Conservation (phyloP, 192 early-diverging fungal genomes). For the Umbelopsis sp. region DNA sequence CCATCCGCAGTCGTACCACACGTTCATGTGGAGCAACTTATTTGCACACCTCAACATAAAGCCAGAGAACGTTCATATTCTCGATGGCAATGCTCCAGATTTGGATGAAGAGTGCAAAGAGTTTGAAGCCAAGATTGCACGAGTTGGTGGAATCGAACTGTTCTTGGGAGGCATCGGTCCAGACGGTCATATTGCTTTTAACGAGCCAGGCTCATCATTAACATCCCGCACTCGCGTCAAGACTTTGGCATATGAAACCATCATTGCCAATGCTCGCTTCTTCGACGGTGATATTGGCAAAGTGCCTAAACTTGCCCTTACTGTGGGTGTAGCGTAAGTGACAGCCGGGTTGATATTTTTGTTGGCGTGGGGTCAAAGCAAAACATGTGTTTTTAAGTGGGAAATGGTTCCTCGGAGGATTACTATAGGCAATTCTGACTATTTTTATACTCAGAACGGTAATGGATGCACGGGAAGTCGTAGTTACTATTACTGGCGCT, state of each 20-base stretch:
- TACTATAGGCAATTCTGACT: conserved; percentile 6
- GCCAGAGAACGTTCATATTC: conserved; percentile 81
- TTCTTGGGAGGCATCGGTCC: conserved; percentile 88
- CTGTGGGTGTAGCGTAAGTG: conserved; percentile 75
- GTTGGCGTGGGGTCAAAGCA: too few species aligned
- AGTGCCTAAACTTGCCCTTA: conserved; percentile 83
- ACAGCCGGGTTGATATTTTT: neutral
- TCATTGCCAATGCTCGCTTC: conserved; percentile 84
- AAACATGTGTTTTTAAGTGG: neutral
- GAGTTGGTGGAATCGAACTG: conserved; percentile 82
- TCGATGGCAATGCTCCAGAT: conserved; percentile 81
- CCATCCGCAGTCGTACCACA: conserved; percentile 86
- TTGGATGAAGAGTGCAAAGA: conserved; percentile 75
- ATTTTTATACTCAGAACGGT: conserved; percentile 60
- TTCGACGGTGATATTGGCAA: conserved; percentile 81
- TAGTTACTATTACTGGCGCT: conserved; percentile 83
- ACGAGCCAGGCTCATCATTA: conserved; percentile 83
- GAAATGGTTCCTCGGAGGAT: neutral
- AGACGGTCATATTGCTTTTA: conserved; percentile 88
- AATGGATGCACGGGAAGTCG: conserved; percentile 84
- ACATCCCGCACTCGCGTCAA: conserved; percentile 81
- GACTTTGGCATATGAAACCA: conserved; percentile 85
- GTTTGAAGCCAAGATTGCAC: conserved; percentile 78
- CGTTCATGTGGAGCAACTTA: conserved; percentile 88
- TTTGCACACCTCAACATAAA: conserved; percentile 85